Conservation (phyloP, 805 yeast genomes). For the Candida germanica region DNA sequence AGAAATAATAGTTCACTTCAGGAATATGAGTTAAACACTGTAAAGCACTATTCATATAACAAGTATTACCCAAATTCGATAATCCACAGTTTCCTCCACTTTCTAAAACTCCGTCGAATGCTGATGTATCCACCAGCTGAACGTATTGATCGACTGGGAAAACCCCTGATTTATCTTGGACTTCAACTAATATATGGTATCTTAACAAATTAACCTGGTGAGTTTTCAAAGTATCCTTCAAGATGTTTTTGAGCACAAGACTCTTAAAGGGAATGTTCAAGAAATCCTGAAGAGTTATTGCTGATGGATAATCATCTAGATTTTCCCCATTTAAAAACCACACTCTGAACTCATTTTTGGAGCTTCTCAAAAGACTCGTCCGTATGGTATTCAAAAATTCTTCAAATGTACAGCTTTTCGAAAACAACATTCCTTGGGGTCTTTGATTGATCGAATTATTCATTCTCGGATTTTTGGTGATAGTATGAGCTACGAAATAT, state of each 20-base stretch:
- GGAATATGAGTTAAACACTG: slow-evolving; percentile 88
- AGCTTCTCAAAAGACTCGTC: slow-evolving; percentile 18
- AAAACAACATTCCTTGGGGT: slow-evolving; percentile 19
- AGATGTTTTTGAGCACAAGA: slow-evolving; percentile 24
- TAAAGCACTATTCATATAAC: slow-evolving; percentile 92
- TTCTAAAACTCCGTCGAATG: slow-evolving; percentile 13
- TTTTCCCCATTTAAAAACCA: slow-evolving; percentile 34
- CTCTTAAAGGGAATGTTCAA: slow-evolving; percentile 25
- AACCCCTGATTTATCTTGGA: slow-evolving; percentile 12
- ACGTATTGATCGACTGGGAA: slow-evolving; percentile 5
- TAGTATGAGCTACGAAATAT: slow-evolving; percentile 30
- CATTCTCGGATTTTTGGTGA: slow-evolving; percentile 13
- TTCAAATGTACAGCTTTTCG: slow-evolving; percentile 33
- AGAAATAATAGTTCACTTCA: slow-evolving; percentile 73
- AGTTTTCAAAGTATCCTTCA: slow-evolving; percentile 22
- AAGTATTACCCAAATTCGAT: slow-evolving; percentile 80
- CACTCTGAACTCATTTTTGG: slow-evolving; percentile 22
- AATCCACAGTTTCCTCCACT: slow-evolving; percentile 53
- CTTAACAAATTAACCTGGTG: slow-evolving; percentile 26
- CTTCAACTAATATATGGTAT: slow-evolving; percentile 31
- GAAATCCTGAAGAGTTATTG: slow-evolving; percentile 25
- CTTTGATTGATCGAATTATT: slow-evolving; percentile 4
- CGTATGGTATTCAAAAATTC: slow-evolving; percentile 29
- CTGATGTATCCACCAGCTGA: slow-evolving; percentile 1
- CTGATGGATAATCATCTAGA: slow-evolving; percentile 19